These are phyloP conservation scores for Globisporangium lucens DNA, from an alignment of 352 stramenopile genomes.

Conservation along the genomic window DNA sequence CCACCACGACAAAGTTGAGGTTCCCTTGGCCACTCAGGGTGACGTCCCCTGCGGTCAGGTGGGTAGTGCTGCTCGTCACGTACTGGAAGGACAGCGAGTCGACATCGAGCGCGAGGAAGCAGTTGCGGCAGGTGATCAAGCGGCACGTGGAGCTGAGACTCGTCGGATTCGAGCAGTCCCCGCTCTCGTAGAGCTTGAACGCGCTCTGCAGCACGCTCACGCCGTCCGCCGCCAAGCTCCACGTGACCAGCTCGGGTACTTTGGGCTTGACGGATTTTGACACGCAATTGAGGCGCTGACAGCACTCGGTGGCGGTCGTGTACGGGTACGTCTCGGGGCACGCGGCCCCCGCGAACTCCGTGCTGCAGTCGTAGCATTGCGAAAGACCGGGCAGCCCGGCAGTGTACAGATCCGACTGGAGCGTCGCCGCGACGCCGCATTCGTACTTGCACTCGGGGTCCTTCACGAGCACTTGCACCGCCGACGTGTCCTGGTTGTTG, in stretches of 20 bases:
- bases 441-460: background rate
- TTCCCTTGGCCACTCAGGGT: too few species aligned
- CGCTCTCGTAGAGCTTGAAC: too few species aligned
- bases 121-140: too few species aligned
- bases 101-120: too few species aligned
- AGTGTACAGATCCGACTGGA: background rate
- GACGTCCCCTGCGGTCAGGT: too few species aligned
- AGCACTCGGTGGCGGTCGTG: background rate
- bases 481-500: background rate
- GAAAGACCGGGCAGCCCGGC: background rate
- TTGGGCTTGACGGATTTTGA: background rate
- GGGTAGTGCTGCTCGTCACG: too few species aligned
- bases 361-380: background rate
- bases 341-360: background rate
- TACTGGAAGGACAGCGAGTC: too few species aligned
- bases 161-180: too few species aligned
- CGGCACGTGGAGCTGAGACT: too few species aligned
- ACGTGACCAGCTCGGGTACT: background rate
- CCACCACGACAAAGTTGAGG: too few species aligned
- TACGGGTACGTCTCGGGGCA: background rate
- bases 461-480: background rate
- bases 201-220: too few species aligned
- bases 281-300: background rate
- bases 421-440: background rate
- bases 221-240: background rate